Evolutionary conservation across 2,329 filamentous ascomycete genomes (phyloP), one percentile per base, ranked within the genome.

Genomic region (Neobulgaria alba): DNA sequence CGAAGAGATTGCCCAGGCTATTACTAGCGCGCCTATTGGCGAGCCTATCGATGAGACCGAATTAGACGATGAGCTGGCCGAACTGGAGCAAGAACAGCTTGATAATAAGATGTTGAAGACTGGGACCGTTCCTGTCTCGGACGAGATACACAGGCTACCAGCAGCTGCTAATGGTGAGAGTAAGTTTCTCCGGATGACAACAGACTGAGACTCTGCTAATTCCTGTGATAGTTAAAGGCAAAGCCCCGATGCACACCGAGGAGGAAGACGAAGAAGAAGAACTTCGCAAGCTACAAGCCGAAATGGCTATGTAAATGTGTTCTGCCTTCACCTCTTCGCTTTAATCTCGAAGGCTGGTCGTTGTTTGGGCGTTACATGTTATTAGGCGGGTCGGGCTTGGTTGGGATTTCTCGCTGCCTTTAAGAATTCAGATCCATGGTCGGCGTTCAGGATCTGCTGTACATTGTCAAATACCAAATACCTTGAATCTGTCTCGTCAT

Each of bases 191-290:
- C 7, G n/a, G n/a, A n/a, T 17, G 29, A 21, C 29, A 7, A 37
- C 33, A 26, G 35, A 40, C 45, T 46, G 17, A 41, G 38, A 38
- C 42, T 16, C 42, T 32, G 33, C 49, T 50, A 48, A 55, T 35
- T 32, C 21, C 4, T 14, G 3, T 19, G 31, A 45, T 45, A 75
- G 69, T 71, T 62, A 71, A 71, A 67, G 63, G 67, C 51, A 71
- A 76, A 52, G 58, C 65, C 14, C 61, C 61, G 12, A 65, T 67
- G 52, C 58, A 61, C 46, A 61, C 64, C 52, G 79, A 84, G 60
- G 87, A 95, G 63, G 89, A 95, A 63, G 90, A 96, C 72, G 92
- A 96, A 61, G 90, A 96, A 64, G 90, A 82, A 57, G 90, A 96
- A 68, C 71, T 96, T 59, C 78, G 83, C 64, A 95, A 92, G 67